Percentiles rank a stretch among this genome's conserved stretches.
Evolutionary conservation across 352 stramenopile species (phyloP).

Genomic region (Pythium dissotocum): DNA sequence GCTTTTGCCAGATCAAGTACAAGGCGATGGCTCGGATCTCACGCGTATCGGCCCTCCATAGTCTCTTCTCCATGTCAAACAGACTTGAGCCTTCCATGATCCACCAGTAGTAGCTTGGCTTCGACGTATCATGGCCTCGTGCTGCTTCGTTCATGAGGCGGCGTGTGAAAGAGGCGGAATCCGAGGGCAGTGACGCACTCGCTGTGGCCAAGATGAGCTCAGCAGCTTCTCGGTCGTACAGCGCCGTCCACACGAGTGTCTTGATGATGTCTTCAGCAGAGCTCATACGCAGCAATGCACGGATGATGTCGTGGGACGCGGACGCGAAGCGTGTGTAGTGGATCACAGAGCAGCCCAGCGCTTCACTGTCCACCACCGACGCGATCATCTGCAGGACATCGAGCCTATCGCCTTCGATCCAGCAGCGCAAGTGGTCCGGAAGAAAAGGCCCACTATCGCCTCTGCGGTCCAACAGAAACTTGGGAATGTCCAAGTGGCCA

Average conservation of each 20-base stretch:
- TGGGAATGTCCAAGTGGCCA: constrained; percentile 5
- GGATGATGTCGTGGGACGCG: not conserved
- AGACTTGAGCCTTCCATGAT: too few species aligned
- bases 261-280: constrained; percentile 9
- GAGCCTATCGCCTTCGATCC: constrained; percentile 2
- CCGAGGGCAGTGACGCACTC: not conserved
- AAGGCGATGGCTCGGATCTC: not conserved
- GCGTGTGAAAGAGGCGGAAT: not conserved
- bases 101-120: too few species aligned
- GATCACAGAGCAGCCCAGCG: constrained; percentile 15
- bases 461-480: constrained; percentile 15
- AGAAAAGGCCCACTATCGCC: not conserved
- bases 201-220: not conserved
- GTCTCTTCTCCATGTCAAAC: not conserved
- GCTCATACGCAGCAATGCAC: constrained; percentile 10
- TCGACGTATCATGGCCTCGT: too few species aligned
- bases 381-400: constrained; percentile 11
- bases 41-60: not conserved
- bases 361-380: not conserved
- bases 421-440: not conserved
- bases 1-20: not conserved
- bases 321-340: constrained; percentile 8
- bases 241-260: constrained; percentile 15
- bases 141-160: constrained; percentile 1
- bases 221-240: not conserved